Evolutionary conservation across 306 rosid species (phyloP).

Genomic region (Trichosanthes truncata): DNA sequence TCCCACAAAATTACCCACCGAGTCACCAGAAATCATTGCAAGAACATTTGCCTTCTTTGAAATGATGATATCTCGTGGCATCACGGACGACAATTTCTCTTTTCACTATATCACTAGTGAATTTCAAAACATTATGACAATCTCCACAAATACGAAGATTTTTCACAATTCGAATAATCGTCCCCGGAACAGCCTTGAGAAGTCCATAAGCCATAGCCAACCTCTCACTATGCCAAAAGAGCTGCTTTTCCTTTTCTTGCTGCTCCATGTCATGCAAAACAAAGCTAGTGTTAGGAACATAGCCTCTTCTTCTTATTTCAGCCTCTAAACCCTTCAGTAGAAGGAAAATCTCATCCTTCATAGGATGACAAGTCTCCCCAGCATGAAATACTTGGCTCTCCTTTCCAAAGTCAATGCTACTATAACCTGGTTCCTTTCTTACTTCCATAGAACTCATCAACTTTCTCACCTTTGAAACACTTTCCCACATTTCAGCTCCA

Average conservation of each 20-base stretch:
- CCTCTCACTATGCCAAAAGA: conserved; percentile 87
- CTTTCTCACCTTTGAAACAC: conserved; percentile 61
- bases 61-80: conserved; percentile 71
- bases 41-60: conserved; percentile 61
- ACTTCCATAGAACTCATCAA: conserved; percentile 55
- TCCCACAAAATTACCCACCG: not conserved
- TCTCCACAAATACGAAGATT: conserved; percentile 84
- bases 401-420: conserved; percentile 57
- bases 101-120: conserved; percentile 43
- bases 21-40: conserved; percentile 86
- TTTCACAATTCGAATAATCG: conserved; percentile 60
- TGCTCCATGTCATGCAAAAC: conserved; percentile 81
- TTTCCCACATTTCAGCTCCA: conserved; percentile 55
- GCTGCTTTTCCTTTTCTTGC: conserved; percentile 76
- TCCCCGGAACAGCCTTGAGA: conserved; percentile 58
- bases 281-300: conserved; percentile 68
- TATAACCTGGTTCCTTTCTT: conserved; percentile 75
- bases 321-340: conserved; percentile 48
- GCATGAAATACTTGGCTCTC: conserved; percentile 64
- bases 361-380: conserved; percentile 65
- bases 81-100: conserved; percentile 80
- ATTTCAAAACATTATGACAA: conserved; percentile 76
- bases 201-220: conserved; percentile 75
- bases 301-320: conserved; percentile 74
- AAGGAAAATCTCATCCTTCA: conserved; percentile 51